Conservation (phyloP, 441 rosid species). For the Pelargonium myrrhifolium region DNA sequence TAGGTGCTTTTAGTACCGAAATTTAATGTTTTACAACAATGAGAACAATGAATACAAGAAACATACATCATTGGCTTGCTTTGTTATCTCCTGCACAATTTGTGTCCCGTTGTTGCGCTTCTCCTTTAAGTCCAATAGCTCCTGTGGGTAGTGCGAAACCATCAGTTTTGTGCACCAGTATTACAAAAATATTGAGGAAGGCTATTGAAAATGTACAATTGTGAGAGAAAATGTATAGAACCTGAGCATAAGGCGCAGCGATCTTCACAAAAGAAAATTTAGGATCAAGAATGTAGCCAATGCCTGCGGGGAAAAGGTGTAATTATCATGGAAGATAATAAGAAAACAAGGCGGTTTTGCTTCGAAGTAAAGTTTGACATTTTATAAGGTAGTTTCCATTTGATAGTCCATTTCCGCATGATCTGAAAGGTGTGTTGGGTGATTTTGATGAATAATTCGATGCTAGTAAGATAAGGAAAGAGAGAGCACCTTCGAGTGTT, state of each 20-base stretch:
- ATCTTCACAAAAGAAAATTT: constrained; percentile 74
- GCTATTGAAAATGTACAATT: not conserved
- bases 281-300: constrained; percentile 76
- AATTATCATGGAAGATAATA: constrained; percentile 6
- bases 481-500: constrained; percentile 71
- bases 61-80: constrained; percentile 83
- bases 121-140: constrained; percentile 64
- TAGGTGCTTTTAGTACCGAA: constrained; percentile 3
- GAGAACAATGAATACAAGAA: not conserved
- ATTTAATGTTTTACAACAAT: not conserved
- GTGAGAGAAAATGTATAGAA: constrained; percentile 18
- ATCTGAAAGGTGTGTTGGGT: no score
- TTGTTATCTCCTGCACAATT: constrained; percentile 68
- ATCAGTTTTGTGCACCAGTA: constrained; percentile 1
- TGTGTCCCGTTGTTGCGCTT: constrained; percentile 46
- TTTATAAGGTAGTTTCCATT: not conserved
- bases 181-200: no score
- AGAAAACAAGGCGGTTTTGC: not conserved
- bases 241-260: constrained; percentile 97
- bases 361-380: not conserved
- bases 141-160: constrained; percentile 38
- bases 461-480: constrained; percentile 5
- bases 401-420: no score
- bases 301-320: constrained; percentile 43
- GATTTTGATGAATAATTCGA: not conserved